Evolutionary conservation across 2,329 filamentous ascomycete genomes (phyloP).

Genomic region (Fusarium sororula): DNA sequence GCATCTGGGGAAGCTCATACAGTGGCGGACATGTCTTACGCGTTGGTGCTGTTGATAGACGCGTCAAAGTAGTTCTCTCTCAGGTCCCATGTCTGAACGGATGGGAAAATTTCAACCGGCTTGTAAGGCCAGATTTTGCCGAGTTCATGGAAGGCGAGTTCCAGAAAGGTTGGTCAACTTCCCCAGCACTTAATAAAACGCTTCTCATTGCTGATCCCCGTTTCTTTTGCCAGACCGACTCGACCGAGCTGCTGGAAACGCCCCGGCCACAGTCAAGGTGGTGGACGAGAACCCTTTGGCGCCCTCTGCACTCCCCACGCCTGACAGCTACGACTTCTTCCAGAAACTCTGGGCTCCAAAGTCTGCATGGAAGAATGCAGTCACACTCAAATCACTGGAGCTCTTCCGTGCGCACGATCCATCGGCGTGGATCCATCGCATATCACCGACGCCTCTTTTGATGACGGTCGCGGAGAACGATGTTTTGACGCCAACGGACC

Average conservation of each 20-base stretch:
- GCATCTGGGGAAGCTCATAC: neutral
- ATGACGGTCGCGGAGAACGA: neutral
- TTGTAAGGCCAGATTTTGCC: neutral
- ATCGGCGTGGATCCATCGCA: neutral
- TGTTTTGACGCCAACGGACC: neutral
- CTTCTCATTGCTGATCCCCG: neutral
- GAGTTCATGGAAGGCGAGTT: neutral
- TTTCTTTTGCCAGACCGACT: neutral
- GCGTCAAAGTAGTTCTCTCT: neutral
- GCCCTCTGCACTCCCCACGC: neutral
- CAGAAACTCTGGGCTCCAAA: neutral
- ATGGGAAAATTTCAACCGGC: neutral
- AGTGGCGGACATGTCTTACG: neutral
- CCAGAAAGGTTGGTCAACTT: neutral
- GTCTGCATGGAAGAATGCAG: neutral
- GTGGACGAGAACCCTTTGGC: neutral
- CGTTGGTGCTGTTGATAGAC: neutral
- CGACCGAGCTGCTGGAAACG: neutral
- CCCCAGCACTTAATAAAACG: accelerated
- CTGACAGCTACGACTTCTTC: neutral
- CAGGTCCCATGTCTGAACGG: neutral
- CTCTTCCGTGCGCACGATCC: neutral
- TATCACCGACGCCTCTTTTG: neutral
- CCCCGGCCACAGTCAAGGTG: accelerated
- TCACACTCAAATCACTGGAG: neutral